Conservation (phyloP, 148 eudicot species). For the Pharnaceum exiguum region DNA sequence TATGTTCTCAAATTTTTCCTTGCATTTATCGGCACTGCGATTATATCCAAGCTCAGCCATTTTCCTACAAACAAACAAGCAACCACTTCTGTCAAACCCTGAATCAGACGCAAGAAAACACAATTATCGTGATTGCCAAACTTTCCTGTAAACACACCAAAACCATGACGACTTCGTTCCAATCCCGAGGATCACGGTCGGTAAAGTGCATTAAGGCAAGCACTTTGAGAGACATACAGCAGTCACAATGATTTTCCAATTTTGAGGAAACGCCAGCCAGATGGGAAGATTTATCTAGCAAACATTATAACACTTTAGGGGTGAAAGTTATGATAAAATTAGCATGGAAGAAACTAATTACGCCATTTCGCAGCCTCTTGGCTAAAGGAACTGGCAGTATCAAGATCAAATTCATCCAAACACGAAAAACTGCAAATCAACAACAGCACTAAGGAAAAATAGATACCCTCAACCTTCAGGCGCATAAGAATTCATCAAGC, state of each 20-base stretch:
- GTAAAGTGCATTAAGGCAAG: too few relatives aligned
- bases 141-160: background rate
- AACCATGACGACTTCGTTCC: too few relatives aligned
- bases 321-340: background rate
- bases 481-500: background rate
- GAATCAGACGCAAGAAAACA: background rate
- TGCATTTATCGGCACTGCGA: conserved; percentile 81
- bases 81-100: background rate
- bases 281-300: background rate
- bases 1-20: conserved; percentile 89
- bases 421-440: background rate
- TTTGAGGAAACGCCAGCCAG: background rate
- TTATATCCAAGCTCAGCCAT: conserved; percentile 64
- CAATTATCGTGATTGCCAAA: background rate
- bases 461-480: background rate
- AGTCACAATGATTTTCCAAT: background rate
- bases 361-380: too few relatives aligned
- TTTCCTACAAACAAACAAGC: conserved; percentile 46
- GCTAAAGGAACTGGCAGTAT: too few relatives aligned
- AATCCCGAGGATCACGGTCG: too few relatives aligned
- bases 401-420: background rate
- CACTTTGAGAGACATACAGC: background rate
- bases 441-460: background rate
- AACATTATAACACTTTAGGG: background rate
- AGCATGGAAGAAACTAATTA: background rate